These are phyloP conservation scores for Lunasporangiospora selenospora DNA, from an alignment of 192 early-diverging fungal genomes.

Conservation along the genomic window DNA sequence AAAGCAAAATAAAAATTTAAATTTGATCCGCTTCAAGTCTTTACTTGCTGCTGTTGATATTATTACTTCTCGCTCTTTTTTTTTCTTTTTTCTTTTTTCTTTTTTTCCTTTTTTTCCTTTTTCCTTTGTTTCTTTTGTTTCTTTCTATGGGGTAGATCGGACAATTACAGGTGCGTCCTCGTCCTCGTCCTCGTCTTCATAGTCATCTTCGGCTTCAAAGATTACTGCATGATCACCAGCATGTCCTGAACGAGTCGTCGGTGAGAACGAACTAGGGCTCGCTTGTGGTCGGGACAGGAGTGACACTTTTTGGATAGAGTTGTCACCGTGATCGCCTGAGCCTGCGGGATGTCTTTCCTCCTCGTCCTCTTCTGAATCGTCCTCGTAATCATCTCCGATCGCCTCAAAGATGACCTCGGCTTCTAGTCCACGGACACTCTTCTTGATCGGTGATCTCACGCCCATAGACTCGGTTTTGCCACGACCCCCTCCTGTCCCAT, in stretches of 20 bases:
- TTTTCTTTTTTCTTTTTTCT: neutral
- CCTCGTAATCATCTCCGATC: slow-evolving; percentile 8
- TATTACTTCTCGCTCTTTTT: neutral
- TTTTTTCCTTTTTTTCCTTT: neutral
- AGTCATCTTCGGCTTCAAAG: slow-evolving; percentile 6
- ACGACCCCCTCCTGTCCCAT: neutral
- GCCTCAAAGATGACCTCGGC: slow-evolving; percentile 41
- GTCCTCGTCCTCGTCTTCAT: slow-evolving; percentile 16
- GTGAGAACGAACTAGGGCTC: slow-evolving; percentile 4
- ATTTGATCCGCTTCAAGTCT: too few relatives aligned
- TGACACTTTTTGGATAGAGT: slow-evolving; percentile 9
- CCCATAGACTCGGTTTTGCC: neutral
- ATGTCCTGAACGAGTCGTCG: neutral
- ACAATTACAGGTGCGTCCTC: slow-evolving; percentile 20
- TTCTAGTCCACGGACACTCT: neutral
- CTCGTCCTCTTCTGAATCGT: neutral
- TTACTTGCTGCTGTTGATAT: too few relatives aligned
- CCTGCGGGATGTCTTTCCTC: too few relatives aligned
- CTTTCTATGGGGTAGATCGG: slow-evolving; percentile 1
- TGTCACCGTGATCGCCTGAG: slow-evolving; percentile 7
- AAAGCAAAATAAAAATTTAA: too few relatives aligned
- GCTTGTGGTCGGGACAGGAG: slow-evolving; percentile 27
- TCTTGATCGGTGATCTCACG: neutral
- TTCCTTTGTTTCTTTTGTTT: neutral
- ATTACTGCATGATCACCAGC: neutral